phyloP scores from a whole-genome alignment of 2,329 filamentous ascomycete species.

The Verticillium nubilum region DNA sequence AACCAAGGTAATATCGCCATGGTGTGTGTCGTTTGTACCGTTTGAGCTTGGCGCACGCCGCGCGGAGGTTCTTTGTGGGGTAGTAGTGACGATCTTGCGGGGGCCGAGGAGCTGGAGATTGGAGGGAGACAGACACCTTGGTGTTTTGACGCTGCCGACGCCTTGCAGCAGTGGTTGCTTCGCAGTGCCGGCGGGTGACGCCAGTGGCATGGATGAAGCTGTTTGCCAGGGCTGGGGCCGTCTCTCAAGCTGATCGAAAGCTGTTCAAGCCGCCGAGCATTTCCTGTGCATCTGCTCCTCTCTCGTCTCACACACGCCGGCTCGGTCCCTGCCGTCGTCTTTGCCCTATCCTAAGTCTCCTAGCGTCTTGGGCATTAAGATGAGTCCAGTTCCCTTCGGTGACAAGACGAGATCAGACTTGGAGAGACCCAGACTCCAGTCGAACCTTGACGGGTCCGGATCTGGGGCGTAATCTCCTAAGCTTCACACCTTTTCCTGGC shows the following conservation, averaged over 20 bases:
- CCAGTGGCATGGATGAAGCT: too few species aligned
- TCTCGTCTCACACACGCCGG: neutral
- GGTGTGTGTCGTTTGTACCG: neutral
- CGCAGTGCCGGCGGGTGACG: neutral
- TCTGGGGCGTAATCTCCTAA: neutral
- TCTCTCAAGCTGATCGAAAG: too few species aligned
- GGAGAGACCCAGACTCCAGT: neutral
- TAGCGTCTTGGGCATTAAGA: neutral
- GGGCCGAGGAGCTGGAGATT: neutral
- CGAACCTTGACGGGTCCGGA: neutral
- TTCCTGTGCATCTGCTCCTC: too few species aligned
- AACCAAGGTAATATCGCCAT: neutral
- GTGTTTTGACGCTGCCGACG: neutral
- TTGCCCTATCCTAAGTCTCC: neutral
- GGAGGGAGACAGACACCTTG: too few species aligned
- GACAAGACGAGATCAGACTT: too few species aligned
- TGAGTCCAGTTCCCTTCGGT: neutral
- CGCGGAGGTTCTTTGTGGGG: neutral
- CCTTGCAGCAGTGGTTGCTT: neutral
- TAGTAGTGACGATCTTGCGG: neutral
- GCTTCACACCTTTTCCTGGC: too few species aligned
- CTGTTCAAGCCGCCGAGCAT: too few species aligned
- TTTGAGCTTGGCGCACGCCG: neutral
- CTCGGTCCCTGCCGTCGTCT: neutral
- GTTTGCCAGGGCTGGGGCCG: too few species aligned